phyloP scores from a whole-genome alignment of 225 moss, liverwort and hornwort genomes.

The Asterella californica region DNA sequence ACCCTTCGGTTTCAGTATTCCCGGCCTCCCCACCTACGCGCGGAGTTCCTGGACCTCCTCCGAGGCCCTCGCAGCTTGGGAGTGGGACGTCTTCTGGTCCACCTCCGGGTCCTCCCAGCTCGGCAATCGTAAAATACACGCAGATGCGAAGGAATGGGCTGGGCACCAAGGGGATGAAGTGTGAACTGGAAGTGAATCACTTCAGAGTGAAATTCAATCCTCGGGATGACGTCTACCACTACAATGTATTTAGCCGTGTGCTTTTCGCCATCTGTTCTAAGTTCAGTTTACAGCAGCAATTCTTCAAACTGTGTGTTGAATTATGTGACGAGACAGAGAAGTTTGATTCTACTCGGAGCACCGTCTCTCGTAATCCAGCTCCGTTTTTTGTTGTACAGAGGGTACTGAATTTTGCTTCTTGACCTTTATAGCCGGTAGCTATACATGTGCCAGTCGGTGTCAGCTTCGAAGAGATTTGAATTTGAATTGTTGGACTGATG shows the following conservation, averaged over 20 bases:
- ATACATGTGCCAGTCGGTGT: neutral
- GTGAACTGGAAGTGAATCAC: slow-evolving; percentile 47
- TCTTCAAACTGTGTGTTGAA: too few relatives aligned
- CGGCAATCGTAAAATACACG: slow-evolving; percentile 5
- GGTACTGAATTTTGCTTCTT: neutral
- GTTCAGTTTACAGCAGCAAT: too few relatives aligned
- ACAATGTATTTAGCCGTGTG: slow-evolving; percentile 45
- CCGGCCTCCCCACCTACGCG: neutral
- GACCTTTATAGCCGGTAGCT: neutral
- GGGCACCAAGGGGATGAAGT: slow-evolving; percentile 22
- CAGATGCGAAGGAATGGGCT: slow-evolving; percentile 31
- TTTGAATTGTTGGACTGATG: neutral
- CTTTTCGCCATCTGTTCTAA: neutral
- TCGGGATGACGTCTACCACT: slow-evolving; percentile 70
- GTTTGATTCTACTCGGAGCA: too few relatives aligned
- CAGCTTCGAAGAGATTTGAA: neutral
- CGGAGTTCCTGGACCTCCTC: neutral
- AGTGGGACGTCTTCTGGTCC: slow-evolving; percentile 6
- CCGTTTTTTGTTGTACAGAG: neutral
- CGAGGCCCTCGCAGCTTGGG: slow-evolving; percentile 20
- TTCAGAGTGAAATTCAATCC: slow-evolving; percentile 55
- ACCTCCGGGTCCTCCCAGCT: neutral
- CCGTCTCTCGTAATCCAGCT: too few relatives aligned
- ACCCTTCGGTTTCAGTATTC: neutral
- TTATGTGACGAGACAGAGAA: too few relatives aligned